Conservation (phyloP, 2,329 filamentous ascomycete species). For the Talaromyces sp. region DNA sequence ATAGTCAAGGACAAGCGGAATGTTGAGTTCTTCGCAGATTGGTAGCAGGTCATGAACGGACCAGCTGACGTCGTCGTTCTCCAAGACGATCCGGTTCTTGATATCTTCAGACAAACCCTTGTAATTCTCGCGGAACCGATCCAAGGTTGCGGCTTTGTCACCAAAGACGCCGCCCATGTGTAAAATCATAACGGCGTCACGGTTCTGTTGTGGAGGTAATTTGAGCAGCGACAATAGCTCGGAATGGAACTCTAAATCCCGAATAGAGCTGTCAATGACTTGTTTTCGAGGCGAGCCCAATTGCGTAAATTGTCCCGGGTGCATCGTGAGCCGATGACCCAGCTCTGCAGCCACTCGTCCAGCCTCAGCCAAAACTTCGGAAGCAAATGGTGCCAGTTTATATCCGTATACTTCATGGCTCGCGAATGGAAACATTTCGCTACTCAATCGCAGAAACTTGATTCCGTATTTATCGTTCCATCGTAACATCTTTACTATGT, state of each 20-base stretch:
- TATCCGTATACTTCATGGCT: slow-evolving; percentile 86
- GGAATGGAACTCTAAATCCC: slow-evolving; percentile 83
- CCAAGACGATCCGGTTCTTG: slow-evolving; percentile 78
- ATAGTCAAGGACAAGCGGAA: slow-evolving; percentile 86
- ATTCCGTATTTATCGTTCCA: slow-evolving; percentile 95
- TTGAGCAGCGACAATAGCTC: slow-evolving; percentile 76
- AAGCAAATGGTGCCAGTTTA: slow-evolving; percentile 75
- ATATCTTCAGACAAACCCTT: slow-evolving; percentile 61
- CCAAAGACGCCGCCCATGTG: slow-evolving; percentile 92
- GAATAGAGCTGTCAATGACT: slow-evolving; percentile 71
- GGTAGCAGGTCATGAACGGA: slow-evolving; percentile 88
- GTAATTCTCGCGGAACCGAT: slow-evolving; percentile 76
- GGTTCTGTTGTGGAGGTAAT: slow-evolving; percentile 71
- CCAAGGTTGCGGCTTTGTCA: slow-evolving; percentile 73
- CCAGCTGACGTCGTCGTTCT: slow-evolving; percentile 93
- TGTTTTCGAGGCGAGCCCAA: slow-evolving; percentile 74
- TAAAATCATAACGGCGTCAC: slow-evolving; percentile 88
- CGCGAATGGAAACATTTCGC: slow-evolving; percentile 96
- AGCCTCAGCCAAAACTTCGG: slow-evolving; percentile 69
- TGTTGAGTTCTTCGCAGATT: slow-evolving; percentile 88
- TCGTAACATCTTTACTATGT: slow-evolving; percentile 77
- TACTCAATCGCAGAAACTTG: slow-evolving; percentile 85
- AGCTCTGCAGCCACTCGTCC: slow-evolving; percentile 73
- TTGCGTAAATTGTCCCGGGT: slow-evolving; percentile 91
- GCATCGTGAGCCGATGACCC: slow-evolving; percentile 81